Percentiles rank a stretch among this genome's conserved stretches.
phyloP scores from a whole-genome alignment of 1,284 basidiomycete genomes.

The Naganishia cerealis region DNA sequence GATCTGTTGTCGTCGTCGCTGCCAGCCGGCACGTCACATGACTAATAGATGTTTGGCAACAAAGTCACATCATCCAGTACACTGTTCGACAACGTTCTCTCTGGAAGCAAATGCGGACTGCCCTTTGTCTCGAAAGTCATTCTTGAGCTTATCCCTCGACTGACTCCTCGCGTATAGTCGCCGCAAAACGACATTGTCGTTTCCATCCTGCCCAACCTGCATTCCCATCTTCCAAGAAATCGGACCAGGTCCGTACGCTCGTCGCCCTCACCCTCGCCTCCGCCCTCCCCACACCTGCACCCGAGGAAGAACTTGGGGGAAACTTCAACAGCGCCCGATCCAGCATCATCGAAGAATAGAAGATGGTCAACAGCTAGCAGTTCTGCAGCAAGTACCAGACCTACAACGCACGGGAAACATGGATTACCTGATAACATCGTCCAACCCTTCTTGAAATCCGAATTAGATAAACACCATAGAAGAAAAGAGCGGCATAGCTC shows the following conservation, averaged over 20 bases:
- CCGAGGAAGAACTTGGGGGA: background rate
- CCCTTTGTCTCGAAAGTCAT: background rate
- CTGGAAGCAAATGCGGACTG: background rate
- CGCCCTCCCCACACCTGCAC: constrained; percentile 8
- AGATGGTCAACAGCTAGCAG: constrained; percentile 14
- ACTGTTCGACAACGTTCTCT: background rate
- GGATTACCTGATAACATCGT: background rate
- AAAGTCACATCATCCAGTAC: background rate
- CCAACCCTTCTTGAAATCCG: background rate
- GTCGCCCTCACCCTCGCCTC: constrained; percentile 22
- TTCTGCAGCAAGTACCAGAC: constrained; percentile 1
- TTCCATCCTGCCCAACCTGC: constrained; percentile 4
- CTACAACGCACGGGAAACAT: background rate
- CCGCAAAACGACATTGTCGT: background rate
- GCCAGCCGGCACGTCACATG: background rate
- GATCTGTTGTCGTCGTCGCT: background rate
- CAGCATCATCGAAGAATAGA: background rate
- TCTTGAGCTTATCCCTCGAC: background rate
- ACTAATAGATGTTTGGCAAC: background rate
- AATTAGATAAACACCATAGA: background rate
- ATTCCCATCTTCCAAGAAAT: constrained; percentile 15
- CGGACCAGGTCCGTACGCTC: constrained; percentile 16
- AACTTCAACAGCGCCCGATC: background rate
- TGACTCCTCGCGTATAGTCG: background rate
- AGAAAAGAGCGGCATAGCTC: constrained; percentile 5